These are phyloP conservation scores for Dichotomocladium elegans DNA, from an alignment of 371 early-diverging fungal genomes.

Conservation along the genomic window DNA sequence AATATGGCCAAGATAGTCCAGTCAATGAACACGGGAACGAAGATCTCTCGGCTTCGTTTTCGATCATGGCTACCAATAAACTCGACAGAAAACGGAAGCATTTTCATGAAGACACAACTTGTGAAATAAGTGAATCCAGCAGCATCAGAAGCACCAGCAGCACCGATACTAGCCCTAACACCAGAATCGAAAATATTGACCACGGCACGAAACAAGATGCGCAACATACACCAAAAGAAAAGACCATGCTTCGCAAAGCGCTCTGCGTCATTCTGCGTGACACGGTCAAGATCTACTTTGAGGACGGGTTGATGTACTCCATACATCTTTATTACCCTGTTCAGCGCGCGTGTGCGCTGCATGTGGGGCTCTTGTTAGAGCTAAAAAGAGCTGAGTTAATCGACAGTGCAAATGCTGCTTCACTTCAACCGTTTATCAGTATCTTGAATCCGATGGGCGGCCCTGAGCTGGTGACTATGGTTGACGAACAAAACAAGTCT, in stretches of 20 bases:
- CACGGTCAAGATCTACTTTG: slow-evolving; percentile 13
- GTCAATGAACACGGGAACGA: background rate
- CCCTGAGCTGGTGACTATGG: slow-evolving; percentile 4
- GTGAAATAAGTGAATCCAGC: background rate
- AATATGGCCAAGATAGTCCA: background rate
- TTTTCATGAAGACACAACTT: too few species aligned
- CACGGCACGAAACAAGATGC: background rate
- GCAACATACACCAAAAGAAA: background rate
- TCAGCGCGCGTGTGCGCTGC: slow-evolving; percentile 7
- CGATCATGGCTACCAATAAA: background rate
- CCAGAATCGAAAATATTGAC: too few species aligned
- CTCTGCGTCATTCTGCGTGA: slow-evolving; percentile 14
- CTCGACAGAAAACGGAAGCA: background rate
- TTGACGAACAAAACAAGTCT: background rate
- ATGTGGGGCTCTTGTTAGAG: slow-evolving; percentile 15
- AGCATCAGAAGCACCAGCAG: background rate
- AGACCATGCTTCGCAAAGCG: slow-evolving; percentile 8
- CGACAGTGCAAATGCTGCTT: background rate
- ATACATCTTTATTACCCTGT: slow-evolving; percentile 12
- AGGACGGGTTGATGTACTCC: slow-evolving; percentile 11
- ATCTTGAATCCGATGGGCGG: slow-evolving; percentile 6
- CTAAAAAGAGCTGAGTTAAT: slow-evolving; percentile 2
- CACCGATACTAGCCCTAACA: too few species aligned
- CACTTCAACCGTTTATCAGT: background rate
- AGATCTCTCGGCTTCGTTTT: background rate